Evolutionary conservation across 345 rosid genomes (phyloP).

Genomic region (Moricandia arvensis): DNA sequence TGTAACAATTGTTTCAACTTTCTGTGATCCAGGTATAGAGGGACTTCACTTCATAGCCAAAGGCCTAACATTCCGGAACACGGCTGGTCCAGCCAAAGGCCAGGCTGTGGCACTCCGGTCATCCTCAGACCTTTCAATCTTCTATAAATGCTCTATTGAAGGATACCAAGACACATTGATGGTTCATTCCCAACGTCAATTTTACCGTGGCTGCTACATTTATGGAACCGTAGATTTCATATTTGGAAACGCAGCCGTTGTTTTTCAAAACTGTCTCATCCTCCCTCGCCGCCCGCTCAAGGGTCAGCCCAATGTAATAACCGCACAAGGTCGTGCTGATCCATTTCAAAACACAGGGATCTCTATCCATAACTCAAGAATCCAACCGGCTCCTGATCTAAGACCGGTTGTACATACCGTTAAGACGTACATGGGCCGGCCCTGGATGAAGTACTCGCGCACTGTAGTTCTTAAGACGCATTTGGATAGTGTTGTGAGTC

Average conservation of each 20-base stretch:
- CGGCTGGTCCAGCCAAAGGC: conserved; percentile 37
- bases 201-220: conserved; percentile 74
- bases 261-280: conserved; percentile 76
- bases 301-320: conserved; percentile 54
- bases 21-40: conserved; percentile 55
- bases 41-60: conserved; percentile 53
- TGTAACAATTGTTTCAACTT: background rate
- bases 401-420: conserved; percentile 51
- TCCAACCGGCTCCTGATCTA: conserved; percentile 69
- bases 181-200: conserved; percentile 80
- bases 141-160: conserved; percentile 67
- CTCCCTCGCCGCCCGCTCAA: conserved; percentile 64
- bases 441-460: conserved; percentile 74
- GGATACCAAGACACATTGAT: conserved; percentile 90
- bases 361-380: conserved; percentile 68
- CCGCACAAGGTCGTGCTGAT: conserved; percentile 86
- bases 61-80: conserved; percentile 34
- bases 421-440: conserved; percentile 70
- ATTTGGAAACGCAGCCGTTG: conserved; percentile 80
- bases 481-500: conserved; percentile 58
- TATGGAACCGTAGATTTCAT: conserved; percentile 92
- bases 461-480: conserved; percentile 61
- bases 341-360: conserved; percentile 88
- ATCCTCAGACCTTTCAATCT: conserved; percentile 58
- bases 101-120: conserved; percentile 94